phyloP scores from a whole-genome alignment of 2,329 filamentous ascomycete species.

The Fusarium sarcochroum region DNA sequence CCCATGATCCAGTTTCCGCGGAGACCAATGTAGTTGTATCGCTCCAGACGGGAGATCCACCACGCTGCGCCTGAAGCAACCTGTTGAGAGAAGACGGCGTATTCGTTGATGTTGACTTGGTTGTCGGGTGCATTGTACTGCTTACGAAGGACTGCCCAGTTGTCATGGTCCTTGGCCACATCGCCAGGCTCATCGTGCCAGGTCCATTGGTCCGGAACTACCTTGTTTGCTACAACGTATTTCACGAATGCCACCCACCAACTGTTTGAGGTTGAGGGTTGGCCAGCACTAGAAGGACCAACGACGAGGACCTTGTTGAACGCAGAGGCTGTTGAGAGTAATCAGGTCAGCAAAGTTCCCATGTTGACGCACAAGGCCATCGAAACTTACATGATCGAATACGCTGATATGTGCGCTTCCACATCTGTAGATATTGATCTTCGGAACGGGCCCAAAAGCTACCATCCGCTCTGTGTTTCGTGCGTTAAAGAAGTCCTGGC shows the following conservation, averaged over 20 bases:
- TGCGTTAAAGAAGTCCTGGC: background rate
- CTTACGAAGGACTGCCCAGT: constrained; percentile 2
- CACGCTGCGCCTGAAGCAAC: constrained; percentile 3
- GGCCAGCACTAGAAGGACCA: constrained; percentile 3
- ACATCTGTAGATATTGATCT: constrained; percentile 7
- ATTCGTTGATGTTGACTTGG: constrained; percentile 15
- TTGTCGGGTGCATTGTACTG: constrained; percentile 8
- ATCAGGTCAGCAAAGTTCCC: background rate
- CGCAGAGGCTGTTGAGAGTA: background rate
- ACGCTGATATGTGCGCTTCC: constrained; percentile 5
- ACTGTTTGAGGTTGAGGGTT: constrained; percentile 4
- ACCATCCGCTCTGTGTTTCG: background rate
- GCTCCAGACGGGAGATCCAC: constrained; percentile 11
- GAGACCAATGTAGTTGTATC: constrained; percentile 5
- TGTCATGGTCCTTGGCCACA: background rate
- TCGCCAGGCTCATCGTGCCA: constrained; percentile 11
- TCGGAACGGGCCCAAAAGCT: background rate
- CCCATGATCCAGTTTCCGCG: constrained; percentile 4
- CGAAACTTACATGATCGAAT: constrained; percentile 4
- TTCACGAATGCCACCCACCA: constrained; percentile 12
- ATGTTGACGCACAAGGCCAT: background rate
- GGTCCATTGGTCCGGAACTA: constrained; percentile 6
- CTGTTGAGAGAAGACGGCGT: constrained; percentile 1
- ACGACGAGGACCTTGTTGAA: background rate
- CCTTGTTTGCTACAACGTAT: background rate